A percentile compares a stretch with the other conserved stretches of the same genome.
These are phyloP conservation scores for Mantamonas sphyraenae DNA, from an alignment of 78 protist genomes.

Conservation along the genomic window DNA sequence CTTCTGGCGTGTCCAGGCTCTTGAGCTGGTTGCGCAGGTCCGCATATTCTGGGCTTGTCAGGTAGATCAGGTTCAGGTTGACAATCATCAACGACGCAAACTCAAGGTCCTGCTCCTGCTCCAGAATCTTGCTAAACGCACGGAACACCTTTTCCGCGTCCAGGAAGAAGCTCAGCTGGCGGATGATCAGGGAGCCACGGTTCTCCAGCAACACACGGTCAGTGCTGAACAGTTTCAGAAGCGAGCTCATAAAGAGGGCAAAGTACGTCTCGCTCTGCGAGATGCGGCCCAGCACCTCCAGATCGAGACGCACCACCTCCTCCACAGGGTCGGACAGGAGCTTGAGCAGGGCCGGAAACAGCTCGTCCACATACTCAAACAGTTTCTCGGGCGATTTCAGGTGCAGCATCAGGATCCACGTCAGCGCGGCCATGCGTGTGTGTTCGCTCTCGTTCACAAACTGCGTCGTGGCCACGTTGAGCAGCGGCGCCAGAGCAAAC, in stretches of 20 bases:
- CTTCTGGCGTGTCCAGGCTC: neutral
- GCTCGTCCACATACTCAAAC: slow-evolving; percentile 15
- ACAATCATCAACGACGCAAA: slow-evolving; percentile 64
- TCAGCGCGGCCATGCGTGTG: slow-evolving; percentile 39
- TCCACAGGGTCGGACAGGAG: slow-evolving; percentile 7
- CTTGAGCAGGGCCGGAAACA: slow-evolving; percentile 36
- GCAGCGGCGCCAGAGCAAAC: neutral
- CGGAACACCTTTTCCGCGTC: slow-evolving; percentile 40
- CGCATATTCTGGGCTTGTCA: slow-evolving; percentile 62
- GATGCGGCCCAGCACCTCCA: slow-evolving; percentile 54
- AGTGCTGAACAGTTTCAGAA: too few species aligned
- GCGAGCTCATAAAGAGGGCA: too few species aligned
- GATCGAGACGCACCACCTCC: slow-evolving; percentile 45
- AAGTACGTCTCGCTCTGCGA: slow-evolving; percentile 18
- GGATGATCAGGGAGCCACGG: slow-evolving; percentile 43
- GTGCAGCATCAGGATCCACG: slow-evolving; percentile 61
- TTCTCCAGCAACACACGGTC: slow-evolving; percentile 28
- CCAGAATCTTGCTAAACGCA: slow-evolving; percentile 23
- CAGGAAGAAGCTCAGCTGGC: slow-evolving; percentile 40
- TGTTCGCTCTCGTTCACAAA: slow-evolving; percentile 25
- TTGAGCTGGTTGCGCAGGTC: slow-evolving; percentile 40
- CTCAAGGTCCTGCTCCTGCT: slow-evolving; percentile 38
- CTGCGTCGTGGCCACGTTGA: slow-evolving; percentile 18
- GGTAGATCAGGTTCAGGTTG: slow-evolving; percentile 65
- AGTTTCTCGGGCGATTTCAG: slow-evolving; percentile 26